Base-by-base conservation (phyloP, 2,329 filamentous ascomycete genomes). In the Massarina eburnea region DNA sequence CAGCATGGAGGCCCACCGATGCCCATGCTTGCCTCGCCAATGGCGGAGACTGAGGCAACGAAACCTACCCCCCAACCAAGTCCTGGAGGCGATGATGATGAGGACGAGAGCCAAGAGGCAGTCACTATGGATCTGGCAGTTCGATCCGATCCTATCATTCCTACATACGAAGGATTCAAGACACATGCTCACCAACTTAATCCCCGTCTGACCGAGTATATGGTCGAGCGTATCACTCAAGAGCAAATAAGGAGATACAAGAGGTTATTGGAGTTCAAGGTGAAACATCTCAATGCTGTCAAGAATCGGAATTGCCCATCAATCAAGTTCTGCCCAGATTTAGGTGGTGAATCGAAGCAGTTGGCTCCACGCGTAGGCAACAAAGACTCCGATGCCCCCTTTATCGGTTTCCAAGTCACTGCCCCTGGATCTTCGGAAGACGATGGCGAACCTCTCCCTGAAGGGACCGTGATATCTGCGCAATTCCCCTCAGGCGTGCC, bases 211-310 rank as follows among this genome's bases (percentile, higher is more conserved):
- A 74, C 76, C n/a, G 72, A 77, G 8, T 77, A 83, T 67, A 76
- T 96, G 52, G 81, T 92, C 12, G 87, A 94, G 22, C 84, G 91
- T 36, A 87, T 96, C 55, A 88, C 88, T 0, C 81, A 89, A 54
- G 90, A 95, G 61, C 89, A 96, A 66, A 75, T 86, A 37, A 76
- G 83, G 48, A 82, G 91, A 44, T 95, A 91, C 70, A 94, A 91
- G 67, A 81, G 82, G 21, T 75, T 96, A 14, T 75, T 92, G 22
- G 84, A 83, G 29, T 74, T 79, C 51, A 86, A 83, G 61, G 77
- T 89, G 45, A 86, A 86, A 58, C 91, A 96, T 62, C 73, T 84
- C 1, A 77, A 80, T 37, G 76, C 78, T 2, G 80, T 86, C 1
- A 75, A 75, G 20, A 75, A 76, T 38, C 59, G 71, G 7, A 79